Evolutionary conservation across 1,139 yeast species (phyloP).

Genomic region (Diutina neorugosa): DNA sequence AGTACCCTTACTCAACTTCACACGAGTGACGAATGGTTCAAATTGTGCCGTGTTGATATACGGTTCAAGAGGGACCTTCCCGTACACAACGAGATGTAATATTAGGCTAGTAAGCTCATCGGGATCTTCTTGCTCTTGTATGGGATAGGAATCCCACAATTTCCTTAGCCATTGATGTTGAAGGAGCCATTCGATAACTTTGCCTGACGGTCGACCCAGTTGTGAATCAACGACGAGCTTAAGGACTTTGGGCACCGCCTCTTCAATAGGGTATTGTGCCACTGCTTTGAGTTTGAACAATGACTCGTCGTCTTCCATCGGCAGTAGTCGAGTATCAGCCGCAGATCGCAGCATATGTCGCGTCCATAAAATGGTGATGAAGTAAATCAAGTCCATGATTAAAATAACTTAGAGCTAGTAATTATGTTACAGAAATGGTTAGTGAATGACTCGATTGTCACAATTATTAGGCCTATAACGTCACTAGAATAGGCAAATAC

Average conservation of each 20-base stretch:
- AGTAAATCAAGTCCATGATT: no score
- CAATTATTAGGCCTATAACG: no score
- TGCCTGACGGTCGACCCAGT: not conserved
- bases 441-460: no score
- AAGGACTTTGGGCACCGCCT: not conserved
- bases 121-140: not conserved
- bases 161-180: not conserved
- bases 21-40: not conserved
- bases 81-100: not conserved
- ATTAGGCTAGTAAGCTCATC: not conserved
- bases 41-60: not conserved
- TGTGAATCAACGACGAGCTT: not conserved
- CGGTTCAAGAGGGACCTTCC: not conserved
- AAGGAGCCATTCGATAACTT: not conserved
- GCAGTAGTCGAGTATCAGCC: not conserved
- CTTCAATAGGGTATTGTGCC: not conserved
- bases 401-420: no score
- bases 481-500: no score
- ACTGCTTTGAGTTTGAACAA: not conserved
- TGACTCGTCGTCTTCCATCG: not conserved
- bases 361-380: not conserved
- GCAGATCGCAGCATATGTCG: not conserved
- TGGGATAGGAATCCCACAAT: not conserved
- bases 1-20: not conserved
- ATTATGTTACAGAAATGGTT: no score